Evolutionary conservation across 2,329 filamentous ascomycete species (phyloP).

Genomic region (Colletotrichum neosansevieriae): DNA sequence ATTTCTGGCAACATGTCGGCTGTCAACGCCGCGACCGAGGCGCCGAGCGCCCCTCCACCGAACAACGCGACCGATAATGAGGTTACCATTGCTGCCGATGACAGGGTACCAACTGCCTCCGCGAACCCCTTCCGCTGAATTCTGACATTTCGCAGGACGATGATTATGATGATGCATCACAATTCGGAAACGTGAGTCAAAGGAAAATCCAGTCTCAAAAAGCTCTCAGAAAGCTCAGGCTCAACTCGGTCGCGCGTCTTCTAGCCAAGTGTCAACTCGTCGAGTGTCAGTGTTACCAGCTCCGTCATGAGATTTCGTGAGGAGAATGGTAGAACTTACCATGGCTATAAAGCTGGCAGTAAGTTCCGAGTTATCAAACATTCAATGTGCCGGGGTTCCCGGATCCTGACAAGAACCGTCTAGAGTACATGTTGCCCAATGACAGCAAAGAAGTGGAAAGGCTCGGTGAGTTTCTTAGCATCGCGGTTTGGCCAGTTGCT

Average conservation of each 20-base stretch:
- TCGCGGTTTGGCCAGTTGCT: not conserved
- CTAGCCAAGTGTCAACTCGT: conserved; percentile 9
- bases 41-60: not conserved
- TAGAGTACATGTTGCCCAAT: not conserved
- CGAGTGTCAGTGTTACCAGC: conserved; percentile 49
- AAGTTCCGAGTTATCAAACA: not conserved
- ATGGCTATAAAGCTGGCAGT: conserved; percentile 42
- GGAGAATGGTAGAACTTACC: conserved; percentile 37
- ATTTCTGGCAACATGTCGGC: not conserved
- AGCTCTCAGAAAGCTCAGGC: not conserved
- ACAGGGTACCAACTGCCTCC: not conserved
- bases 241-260: not conserved
- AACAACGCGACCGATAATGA: not conserved
- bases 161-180: not conserved
- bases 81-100: not conserved
- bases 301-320: conserved; percentile 44
- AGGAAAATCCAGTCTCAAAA: not conserved
- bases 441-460: not conserved
- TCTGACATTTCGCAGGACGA: not conserved
- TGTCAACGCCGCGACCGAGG: not conserved
- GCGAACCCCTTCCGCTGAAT: too few relatives aligned
- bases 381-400: not conserved
- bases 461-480: not conserved
- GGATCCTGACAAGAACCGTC: not conserved
- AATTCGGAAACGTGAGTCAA: not conserved